These are phyloP conservation scores for Orbilia oligospora DNA, from an alignment of 2,329 filamentous ascomycete species.

Conservation along the genomic window DNA sequence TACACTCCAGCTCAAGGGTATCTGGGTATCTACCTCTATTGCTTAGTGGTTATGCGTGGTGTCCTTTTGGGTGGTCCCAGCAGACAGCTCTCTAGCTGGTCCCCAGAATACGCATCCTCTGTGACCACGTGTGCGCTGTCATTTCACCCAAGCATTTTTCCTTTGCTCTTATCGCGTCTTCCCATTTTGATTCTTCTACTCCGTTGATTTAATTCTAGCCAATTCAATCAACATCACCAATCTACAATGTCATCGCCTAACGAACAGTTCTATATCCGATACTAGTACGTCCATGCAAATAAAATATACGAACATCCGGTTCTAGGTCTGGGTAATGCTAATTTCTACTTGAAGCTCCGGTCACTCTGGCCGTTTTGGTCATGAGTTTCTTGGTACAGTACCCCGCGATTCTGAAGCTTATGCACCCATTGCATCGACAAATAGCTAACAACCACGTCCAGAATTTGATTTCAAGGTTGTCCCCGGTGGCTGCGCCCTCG, in stretches of 20 bases:
- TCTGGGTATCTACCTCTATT: neutral
- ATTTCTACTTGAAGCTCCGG: constrained; percentile 76
- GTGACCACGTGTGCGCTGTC: constrained; percentile 44
- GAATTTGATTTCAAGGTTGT: constrained; percentile 97
- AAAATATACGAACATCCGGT: neutral
- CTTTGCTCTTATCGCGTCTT: constrained; percentile 54
- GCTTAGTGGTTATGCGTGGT: constrained; percentile 39
- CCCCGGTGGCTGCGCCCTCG: constrained; percentile 92
- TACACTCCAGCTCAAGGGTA: neutral
- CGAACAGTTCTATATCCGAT: constrained; percentile 94
- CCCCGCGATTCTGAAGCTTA: constrained; percentile 14
- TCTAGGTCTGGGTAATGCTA: constrained; percentile 1
- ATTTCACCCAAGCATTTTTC: constrained; percentile 29
- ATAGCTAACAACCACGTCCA: constrained; percentile 67
- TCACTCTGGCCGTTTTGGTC: constrained; percentile 95
- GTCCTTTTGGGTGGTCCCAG: constrained; percentile 46
- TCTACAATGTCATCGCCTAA: constrained; percentile 75
- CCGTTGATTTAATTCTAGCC: neutral
- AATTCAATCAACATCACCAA: constrained; percentile 6
- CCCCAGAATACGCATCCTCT: constrained; percentile 42
- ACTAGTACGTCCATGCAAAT: constrained; percentile 80
- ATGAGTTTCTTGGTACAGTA: constrained; percentile 90
- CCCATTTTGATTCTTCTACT: constrained; percentile 5
- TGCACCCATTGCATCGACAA: constrained; percentile 5
- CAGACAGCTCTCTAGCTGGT: constrained; percentile 29